A percentile compares a stretch with the other conserved stretches of the same genome.
phyloP scores from a whole-genome alignment of 2,329 filamentous ascomycete genomes.

The Cladorrhinum sp. region DNA sequence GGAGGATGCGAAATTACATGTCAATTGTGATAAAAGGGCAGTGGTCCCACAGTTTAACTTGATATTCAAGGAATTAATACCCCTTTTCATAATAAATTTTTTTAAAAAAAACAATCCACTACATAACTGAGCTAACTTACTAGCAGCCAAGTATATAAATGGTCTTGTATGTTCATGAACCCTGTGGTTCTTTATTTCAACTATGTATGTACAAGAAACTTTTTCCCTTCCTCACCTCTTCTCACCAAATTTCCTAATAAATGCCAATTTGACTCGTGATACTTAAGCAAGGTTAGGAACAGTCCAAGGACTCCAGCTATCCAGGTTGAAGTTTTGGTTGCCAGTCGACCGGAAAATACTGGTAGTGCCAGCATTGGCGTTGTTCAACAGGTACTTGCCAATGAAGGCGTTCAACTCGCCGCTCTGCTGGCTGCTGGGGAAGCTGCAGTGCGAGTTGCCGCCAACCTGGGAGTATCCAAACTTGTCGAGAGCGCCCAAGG shows the following conservation, averaged over 20 bases:
- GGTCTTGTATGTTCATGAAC: slow-evolving; percentile 2
- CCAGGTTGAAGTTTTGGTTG: slow-evolving; percentile 22
- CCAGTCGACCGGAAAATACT: slow-evolving; percentile 23
- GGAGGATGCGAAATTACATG: no score
- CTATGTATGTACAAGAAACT: slow-evolving; percentile 4
- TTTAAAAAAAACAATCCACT: no score
- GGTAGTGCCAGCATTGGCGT: slow-evolving; percentile 20
- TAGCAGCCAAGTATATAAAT: neutral
- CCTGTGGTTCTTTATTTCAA: neutral
- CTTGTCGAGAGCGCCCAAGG: slow-evolving; percentile 43
- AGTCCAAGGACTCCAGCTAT: slow-evolving; percentile 25
- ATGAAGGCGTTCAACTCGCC: slow-evolving; percentile 48
- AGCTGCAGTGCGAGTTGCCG: slow-evolving; percentile 48
- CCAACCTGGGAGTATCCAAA: slow-evolving; percentile 51
- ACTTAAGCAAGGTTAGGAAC: slow-evolving; percentile 21
- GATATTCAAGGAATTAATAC: no score
- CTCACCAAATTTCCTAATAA: neutral
- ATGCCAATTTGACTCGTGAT: neutral
- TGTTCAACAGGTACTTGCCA: slow-evolving; percentile 43
- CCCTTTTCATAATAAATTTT: no score
- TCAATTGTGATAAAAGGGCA: no score
- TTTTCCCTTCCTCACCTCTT: neutral
- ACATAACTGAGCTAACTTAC: no score
- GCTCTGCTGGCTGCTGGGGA: slow-evolving; percentile 42
- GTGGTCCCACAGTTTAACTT: no score